These are phyloP conservation scores for Exobasidium rhododendri DNA, from an alignment of 1,284 basidiomycete species.

Conservation along the genomic window DNA sequence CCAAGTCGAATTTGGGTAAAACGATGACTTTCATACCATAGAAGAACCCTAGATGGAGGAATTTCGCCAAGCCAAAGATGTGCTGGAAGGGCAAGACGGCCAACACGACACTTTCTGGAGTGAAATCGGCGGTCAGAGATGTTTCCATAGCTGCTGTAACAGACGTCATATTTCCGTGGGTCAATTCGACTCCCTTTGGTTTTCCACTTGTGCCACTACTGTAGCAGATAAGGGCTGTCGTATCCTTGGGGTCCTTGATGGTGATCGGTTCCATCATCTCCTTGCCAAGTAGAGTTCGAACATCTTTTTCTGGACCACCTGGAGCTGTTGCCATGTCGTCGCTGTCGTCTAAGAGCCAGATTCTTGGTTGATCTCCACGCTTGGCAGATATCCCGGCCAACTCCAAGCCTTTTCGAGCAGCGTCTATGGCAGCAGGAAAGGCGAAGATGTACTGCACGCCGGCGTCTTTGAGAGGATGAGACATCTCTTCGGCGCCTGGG, in stretches of 20 bases:
- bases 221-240: constrained; percentile 41
- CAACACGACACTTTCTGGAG: constrained; percentile 26
- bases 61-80: constrained; percentile 59
- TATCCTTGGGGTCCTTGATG: constrained; percentile 28
- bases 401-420: constrained; percentile 33
- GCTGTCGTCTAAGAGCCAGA: constrained; percentile 49
- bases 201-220: constrained; percentile 51
- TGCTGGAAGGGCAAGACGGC: constrained; percentile 45
- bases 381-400: constrained; percentile 21
- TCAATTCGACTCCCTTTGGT: constrained; percentile 51
- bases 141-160: constrained; percentile 29
- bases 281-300: constrained; percentile 28
- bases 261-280: constrained; percentile 28
- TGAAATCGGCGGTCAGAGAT: constrained; percentile 27
- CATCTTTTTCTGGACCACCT: constrained; percentile 34
- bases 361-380: constrained; percentile 17
- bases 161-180: constrained; percentile 41
- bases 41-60: constrained; percentile 65
- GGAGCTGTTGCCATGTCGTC: constrained; percentile 28
- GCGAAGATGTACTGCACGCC: constrained; percentile 38
- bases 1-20: constrained; percentile 71
- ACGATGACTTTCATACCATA: constrained; percentile 66
- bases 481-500: constrained; percentile 37
- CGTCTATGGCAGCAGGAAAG: constrained; percentile 30
- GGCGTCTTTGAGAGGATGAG: constrained; percentile 41